Evolutionary conservation across 495 filamentous ascomycete species (phyloP).

Genomic region (Cercophora scortea): DNA sequence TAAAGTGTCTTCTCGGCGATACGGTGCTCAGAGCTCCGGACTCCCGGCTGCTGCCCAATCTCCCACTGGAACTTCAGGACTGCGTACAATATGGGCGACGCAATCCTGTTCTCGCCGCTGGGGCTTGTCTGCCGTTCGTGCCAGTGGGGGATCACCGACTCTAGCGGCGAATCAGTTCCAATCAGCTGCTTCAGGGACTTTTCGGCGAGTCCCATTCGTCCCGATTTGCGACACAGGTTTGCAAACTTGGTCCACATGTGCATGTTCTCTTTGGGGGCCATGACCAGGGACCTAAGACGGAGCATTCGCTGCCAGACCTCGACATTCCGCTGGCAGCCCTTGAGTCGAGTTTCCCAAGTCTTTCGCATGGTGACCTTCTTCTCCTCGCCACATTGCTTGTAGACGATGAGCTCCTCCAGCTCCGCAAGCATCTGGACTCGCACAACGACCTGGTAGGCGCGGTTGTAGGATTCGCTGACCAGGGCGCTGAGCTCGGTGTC

Average conservation of each 20-base stretch:
- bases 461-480: constrained; percentile 91
- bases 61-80: constrained; percentile 94
- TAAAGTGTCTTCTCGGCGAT: constrained; percentile 57
- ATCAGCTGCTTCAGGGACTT: constrained; percentile 76
- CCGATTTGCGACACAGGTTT: constrained; percentile 92
- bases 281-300: constrained; percentile 86
- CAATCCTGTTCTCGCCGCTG: constrained; percentile 31
- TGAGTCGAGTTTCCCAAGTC: constrained; percentile 92
- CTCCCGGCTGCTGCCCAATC: constrained; percentile 46
- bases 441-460: constrained; percentile 92
- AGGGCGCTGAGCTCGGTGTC: constrained; percentile 93
- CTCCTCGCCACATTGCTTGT: constrained; percentile 84
- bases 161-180: constrained; percentile 54
- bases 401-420: constrained; percentile 93
- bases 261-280: constrained; percentile 83
- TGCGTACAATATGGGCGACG: constrained; percentile 81
- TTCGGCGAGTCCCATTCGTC: constrained; percentile 90
- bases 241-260: constrained; percentile 99
- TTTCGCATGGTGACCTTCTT: constrained; percentile 84
- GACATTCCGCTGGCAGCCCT: constrained; percentile 92
- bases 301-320: constrained; percentile 99
- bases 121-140: constrained; percentile 34
- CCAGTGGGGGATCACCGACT: constrained; percentile 50
- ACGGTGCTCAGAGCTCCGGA: constrained; percentile 28
- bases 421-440: constrained; percentile 98